phyloP scores from a whole-genome alignment of 345 rosid genomes.

The Mercurialis annua region DNA sequence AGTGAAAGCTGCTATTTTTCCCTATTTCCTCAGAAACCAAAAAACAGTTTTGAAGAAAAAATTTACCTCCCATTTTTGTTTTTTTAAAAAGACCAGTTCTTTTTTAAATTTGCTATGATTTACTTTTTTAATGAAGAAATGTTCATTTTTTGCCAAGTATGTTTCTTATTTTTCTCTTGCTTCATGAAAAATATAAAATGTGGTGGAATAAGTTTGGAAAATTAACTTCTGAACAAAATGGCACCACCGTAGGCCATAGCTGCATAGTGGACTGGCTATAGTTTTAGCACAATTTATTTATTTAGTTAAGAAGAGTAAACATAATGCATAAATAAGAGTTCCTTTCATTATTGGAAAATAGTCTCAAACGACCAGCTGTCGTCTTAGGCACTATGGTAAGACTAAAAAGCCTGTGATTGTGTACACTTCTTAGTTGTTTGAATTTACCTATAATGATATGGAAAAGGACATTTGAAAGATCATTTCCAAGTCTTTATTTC shows the following conservation, averaged over 20 bases:
- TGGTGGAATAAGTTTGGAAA: too few relatives aligned
- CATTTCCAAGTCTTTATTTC: background rate
- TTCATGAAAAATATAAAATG: background rate
- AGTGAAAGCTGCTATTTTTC: background rate
- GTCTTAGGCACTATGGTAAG: background rate
- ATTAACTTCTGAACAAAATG: background rate
- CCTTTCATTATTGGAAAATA: background rate
- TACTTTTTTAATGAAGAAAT: too few relatives aligned
- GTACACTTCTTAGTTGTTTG: background rate
- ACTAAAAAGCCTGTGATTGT: background rate
- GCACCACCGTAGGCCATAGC: background rate
- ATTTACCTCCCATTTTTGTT: background rate
- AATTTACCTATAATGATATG: background rate
- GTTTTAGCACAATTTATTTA: too few relatives aligned
- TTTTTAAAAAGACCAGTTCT: too few relatives aligned
- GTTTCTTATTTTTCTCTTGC: background rate
- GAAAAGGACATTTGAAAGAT: background rate
- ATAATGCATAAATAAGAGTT: background rate
- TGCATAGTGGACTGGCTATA: background rate
- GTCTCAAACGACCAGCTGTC: background rate
- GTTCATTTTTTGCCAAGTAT: background rate
- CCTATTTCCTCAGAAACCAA: background rate
- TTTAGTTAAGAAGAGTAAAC: background rate
- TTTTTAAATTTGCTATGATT: too few relatives aligned
- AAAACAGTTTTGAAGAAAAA: background rate